Percentiles rank a stretch among this genome's conserved stretches.
phyloP scores from a whole-genome alignment of 768 basidiomycete genomes.

The Suillus subluteus region DNA sequence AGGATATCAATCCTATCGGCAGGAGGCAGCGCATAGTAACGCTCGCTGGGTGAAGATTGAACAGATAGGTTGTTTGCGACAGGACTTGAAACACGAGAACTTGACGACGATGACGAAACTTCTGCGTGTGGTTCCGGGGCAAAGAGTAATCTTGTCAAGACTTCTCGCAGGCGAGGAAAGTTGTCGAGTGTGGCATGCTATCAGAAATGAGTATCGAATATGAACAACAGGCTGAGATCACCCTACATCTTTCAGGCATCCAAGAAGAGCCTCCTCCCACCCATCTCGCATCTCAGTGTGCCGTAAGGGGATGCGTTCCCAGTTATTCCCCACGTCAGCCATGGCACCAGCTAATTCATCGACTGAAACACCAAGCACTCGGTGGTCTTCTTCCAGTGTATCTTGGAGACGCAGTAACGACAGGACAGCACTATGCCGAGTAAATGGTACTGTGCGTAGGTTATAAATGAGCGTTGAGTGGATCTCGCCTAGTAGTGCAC shows the following conservation, averaged over 20 bases:
- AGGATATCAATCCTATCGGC: slow-evolving; percentile 85
- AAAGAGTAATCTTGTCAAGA: slow-evolving; percentile 76
- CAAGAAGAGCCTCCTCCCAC: slow-evolving; percentile 92
- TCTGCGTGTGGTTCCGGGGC: slow-evolving; percentile 55
- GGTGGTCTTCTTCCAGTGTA: slow-evolving; percentile 46
- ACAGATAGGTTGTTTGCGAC: slow-evolving; percentile 40
- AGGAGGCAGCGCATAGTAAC: slow-evolving; percentile 74
- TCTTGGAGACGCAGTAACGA: slow-evolving; percentile 54
- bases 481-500: slow-evolving; percentile 81
- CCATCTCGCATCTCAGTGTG: slow-evolving; percentile 76
- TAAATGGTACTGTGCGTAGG: slow-evolving; percentile 79
- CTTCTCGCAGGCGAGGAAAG: slow-evolving; percentile 72
- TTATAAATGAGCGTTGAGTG: slow-evolving; percentile 90
- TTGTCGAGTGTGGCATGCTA: slow-evolving; percentile 76
- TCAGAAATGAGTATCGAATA: slow-evolving; percentile 9
- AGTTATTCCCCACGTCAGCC: slow-evolving; percentile 84
- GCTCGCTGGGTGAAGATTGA: slow-evolving; percentile 59
- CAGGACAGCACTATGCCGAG: slow-evolving; percentile 73
- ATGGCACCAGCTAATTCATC: slow-evolving; percentile 68
- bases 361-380: slow-evolving; percentile 57
- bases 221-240: slow-evolving; percentile 24
- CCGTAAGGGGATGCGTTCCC: slow-evolving; percentile 79
- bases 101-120: slow-evolving; percentile 45
- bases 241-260: slow-evolving; percentile 87
- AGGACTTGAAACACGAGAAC: slow-evolving; percentile 54